Evolutionary conservation across 345 rosid species (phyloP), one percentile per base, ranked within the genome.

Genomic region (Boechera stricta): DNA sequence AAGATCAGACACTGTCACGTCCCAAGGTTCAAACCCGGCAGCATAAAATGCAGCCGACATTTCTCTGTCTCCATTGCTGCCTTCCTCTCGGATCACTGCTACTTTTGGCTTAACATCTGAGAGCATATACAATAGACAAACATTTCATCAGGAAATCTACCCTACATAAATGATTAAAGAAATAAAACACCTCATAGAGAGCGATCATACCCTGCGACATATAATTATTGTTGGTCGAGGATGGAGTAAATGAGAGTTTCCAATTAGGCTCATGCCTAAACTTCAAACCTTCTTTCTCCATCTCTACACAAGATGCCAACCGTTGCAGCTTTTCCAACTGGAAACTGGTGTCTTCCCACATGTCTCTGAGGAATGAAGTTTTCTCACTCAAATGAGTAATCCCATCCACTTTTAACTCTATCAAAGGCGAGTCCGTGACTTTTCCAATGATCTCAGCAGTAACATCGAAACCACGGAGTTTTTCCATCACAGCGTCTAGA

Each of bases 1-100:
- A 80, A 94, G 92, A 82, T 94, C 98, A 8, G 98, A 94, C 87
- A 94, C 88, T 13, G 98, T 72, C 60, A 94, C 84, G 58, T 94
- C 98, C 98, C 98, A 92, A 0, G 98, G 94, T 70, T 94, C 98
- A 59, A 94, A 94, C 65, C 98, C 98, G 29, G 98, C 88, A 15
- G 97, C 92, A 59, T 82, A 80, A 76, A 92, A 84, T 4, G 97
- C 97, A 67, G 92, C 98, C 1, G 98, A 88, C 98, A 94, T 94
- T 85, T 94, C 98, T 61, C 98, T 84, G 77, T 94, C 98, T 51
- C 98, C 98, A 38, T 90, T 94, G 84, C 98, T 94, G 39, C 98
- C 98, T 84, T 94, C 98, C 84, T 94, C 98, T 47, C 98, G 86
- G 72, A 94, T 84, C 60, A 94, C 87, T 48, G 95, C 98, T 53